Percentiles rank a stretch among this genome's conserved stretches.
Conservation (phyloP, 306 rosid species). For the Benincasa hispida region DNA sequence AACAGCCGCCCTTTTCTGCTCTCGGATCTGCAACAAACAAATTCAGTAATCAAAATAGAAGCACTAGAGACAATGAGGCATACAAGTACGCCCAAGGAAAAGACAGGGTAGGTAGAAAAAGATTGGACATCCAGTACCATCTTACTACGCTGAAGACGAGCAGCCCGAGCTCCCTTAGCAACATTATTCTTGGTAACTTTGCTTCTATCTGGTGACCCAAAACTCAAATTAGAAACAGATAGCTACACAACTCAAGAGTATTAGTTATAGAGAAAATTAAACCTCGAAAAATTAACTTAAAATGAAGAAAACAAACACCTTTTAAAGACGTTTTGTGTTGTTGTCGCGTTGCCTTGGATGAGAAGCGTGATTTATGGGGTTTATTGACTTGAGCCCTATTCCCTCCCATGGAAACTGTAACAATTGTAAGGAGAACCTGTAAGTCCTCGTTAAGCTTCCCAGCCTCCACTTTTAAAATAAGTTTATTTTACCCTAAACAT, state of each 20-base stretch:
- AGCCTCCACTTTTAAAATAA: background rate
- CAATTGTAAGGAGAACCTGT: background rate
- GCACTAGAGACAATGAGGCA: background rate
- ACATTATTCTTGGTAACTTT: constrained; percentile 40
- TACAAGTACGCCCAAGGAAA: background rate
- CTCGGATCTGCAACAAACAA: constrained; percentile 43
- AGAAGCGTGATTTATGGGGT: constrained; percentile 63
- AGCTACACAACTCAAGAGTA: background rate
- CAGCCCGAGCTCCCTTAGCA: constrained; percentile 60
- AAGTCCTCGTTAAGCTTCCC: background rate
- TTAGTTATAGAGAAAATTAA: background rate
- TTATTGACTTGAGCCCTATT: constrained; percentile 54
- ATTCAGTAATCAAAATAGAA: background rate
- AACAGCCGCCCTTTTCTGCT: constrained; percentile 57
- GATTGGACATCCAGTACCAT: constrained; percentile 32
- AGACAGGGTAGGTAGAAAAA: background rate
- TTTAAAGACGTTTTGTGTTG: constrained; percentile 46
- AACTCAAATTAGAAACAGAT: background rate
- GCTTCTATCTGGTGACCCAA: constrained; percentile 33
- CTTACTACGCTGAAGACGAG: constrained; percentile 66
- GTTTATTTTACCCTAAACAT: background rate
- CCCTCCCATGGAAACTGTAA: constrained; percentile 42
- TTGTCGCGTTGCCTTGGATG: constrained; percentile 61
- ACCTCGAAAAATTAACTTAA: background rate
- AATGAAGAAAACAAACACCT: constrained; percentile 18